These are phyloP conservation scores for Fusarium sarcochroum DNA, from an alignment of 2,329 filamentous ascomycete species.

Conservation along the genomic window DNA sequence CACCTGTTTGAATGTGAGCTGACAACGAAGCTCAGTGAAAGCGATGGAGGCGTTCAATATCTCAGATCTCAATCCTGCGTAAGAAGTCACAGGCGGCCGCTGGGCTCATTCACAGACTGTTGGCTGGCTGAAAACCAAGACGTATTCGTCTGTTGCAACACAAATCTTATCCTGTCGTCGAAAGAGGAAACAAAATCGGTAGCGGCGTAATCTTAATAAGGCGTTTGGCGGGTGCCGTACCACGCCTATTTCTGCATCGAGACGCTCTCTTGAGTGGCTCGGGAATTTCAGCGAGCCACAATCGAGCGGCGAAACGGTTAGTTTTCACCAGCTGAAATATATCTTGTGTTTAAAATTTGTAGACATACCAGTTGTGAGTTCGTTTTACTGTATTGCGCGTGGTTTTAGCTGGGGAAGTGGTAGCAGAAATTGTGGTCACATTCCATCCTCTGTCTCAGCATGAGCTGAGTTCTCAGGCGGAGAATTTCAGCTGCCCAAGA, in stretches of 20 bases:
- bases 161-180: too few relatives aligned
- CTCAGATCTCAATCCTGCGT: too few relatives aligned
- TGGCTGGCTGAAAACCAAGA: too few relatives aligned
- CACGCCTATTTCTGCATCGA: not conserved
- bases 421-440: accelerated
- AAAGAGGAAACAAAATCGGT: too few relatives aligned
- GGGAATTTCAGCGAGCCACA: constrained; percentile 20
- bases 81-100: too few relatives aligned
- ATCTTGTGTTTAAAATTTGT: not conserved
- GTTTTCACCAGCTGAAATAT: not conserved
- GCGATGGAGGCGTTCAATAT: too few relatives aligned
- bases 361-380: not conserved
- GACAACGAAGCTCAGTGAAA: too few relatives aligned
- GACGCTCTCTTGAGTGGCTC: too few relatives aligned
- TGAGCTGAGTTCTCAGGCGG: not conserved
- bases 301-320: not conserved
- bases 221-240: constrained; percentile 6
- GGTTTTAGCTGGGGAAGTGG: not conserved
- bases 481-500: not conserved
- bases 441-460: not conserved
- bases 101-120: too few relatives aligned
- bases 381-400: not conserved
- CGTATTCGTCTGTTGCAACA: too few relatives aligned
- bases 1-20: too few relatives aligned
- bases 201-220: too few relatives aligned